These are phyloP conservation scores for Laburnicola sp. DNA, from an alignment of 2,329 filamentous ascomycete genomes.

Conservation along the genomic window DNA sequence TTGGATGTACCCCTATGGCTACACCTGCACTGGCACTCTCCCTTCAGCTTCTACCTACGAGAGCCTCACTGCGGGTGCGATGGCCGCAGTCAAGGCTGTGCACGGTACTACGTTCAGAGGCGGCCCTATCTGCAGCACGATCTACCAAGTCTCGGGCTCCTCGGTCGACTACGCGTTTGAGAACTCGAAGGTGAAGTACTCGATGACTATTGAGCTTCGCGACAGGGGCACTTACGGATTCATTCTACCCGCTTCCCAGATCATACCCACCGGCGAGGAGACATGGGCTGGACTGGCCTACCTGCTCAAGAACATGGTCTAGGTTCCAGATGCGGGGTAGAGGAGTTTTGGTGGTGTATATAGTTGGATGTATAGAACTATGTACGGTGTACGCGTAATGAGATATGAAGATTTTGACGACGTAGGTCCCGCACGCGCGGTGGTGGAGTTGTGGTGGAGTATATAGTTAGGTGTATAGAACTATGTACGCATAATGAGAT, in stretches of 20 bases:
- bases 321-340: no score
- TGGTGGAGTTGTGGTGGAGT: no score
- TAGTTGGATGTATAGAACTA: no score
- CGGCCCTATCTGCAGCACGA: slow-evolving; percentile 60
- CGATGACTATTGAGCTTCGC: slow-evolving; percentile 54
- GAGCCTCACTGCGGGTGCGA: slow-evolving; percentile 52
- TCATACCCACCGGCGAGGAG: slow-evolving; percentile 52
- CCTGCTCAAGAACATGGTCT: no score
- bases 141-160: slow-evolving; percentile 59
- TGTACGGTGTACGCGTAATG: no score
- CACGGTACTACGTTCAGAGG: slow-evolving; percentile 51
- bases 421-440: no score
- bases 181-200: slow-evolving; percentile 47
- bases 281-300: slow-evolving; percentile 50
- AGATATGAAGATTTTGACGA: no score
- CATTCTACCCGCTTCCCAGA: slow-evolving; percentile 53
- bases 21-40: no score
- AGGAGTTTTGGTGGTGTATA: no score
- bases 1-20: no score
- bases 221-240: slow-evolving; percentile 55
- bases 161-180: slow-evolving; percentile 51
- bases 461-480: no score
- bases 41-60: slow-evolving; percentile 41
- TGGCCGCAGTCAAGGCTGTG: slow-evolving; percentile 58
- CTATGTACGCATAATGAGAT: no score